A percentile compares a stretch with the other conserved stretches of the same genome.
Evolutionary conservation across 306 rosid species (phyloP).

Genomic region (Acacia acuminata): DNA sequence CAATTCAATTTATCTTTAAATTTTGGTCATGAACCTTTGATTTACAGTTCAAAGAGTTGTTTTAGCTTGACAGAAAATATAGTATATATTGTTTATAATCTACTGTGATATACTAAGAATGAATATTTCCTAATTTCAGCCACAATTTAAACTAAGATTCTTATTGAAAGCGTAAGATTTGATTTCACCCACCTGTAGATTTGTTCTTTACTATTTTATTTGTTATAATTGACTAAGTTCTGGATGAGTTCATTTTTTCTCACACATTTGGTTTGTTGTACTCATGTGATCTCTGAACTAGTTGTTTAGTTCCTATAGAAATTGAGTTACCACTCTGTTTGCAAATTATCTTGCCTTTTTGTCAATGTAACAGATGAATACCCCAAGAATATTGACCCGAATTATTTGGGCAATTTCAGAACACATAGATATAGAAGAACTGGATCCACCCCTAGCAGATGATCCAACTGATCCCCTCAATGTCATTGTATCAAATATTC

Average conservation of each 20-base stretch:
- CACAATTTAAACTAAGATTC: not conserved
- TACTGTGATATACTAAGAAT: not conserved
- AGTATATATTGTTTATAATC: not conserved
- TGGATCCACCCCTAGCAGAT: conserved; percentile 97
- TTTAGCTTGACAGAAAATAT: not conserved
- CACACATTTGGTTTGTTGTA: not conserved
- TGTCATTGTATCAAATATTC: too few relatives aligned
- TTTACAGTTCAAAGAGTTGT: not conserved
- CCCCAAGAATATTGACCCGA: too few relatives aligned
- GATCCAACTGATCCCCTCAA: conserved; percentile 80
- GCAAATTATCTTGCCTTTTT: too few relatives aligned
- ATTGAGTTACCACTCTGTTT: not conserved
- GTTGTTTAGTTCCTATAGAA: not conserved
- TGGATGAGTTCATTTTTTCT: conserved; percentile 4
- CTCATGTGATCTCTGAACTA: not conserved
- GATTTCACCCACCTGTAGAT: not conserved
- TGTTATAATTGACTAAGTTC: not conserved
- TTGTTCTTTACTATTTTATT: not conserved
- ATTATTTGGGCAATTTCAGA: not conserved
- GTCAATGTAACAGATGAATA: too few relatives aligned
- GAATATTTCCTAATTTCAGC: not conserved
- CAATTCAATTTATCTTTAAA: not conserved
- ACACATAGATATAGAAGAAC: conserved; percentile 93
- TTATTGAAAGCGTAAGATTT: not conserved
- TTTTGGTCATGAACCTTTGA: not conserved